A percentile compares a stretch with the other conserved stretches of the same genome.
Evolutionary conservation across 2,329 filamentous ascomycete genomes (phyloP).

Genomic region (Sclerotiophoma versabilis): DNA sequence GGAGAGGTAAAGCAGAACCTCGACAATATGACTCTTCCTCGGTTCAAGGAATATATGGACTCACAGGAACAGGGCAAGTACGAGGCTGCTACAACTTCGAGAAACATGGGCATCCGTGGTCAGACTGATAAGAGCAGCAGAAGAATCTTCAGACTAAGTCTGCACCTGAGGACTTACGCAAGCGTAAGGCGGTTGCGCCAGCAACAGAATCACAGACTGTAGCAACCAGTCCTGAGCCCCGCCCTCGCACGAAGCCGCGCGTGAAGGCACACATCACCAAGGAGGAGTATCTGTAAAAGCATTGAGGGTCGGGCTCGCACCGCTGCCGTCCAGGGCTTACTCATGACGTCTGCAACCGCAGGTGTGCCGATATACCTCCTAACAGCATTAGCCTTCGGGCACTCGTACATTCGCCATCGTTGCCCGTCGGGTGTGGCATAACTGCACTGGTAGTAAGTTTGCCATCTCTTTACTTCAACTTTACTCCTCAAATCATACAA

Average conservation of each 20-base stretch:
- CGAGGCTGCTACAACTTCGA: not conserved
- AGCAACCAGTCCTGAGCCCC: not conserved
- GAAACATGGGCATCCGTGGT: not conserved
- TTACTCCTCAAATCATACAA: no score
- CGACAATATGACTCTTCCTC: not conserved
- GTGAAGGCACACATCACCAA: conserved; percentile 1
- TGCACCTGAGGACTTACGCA: not conserved
- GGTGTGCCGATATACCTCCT: not conserved
- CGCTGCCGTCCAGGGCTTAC: not conserved
- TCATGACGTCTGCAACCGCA: not conserved
- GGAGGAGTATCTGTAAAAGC: not conserved
- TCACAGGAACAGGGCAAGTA: not conserved
- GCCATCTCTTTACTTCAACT: not conserved
- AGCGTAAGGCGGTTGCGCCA: not conserved
- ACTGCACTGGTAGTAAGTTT: not conserved
- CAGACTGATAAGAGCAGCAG: not conserved
- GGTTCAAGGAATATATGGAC: conserved; percentile 3
- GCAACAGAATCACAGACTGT: not conserved
- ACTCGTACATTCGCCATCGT: not conserved
- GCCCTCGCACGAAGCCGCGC: conserved; percentile 1
- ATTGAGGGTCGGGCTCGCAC: not conserved
- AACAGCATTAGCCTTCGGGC: not conserved
- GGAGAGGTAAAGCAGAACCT: not conserved
- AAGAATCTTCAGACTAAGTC: not conserved
- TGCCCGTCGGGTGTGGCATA: no score